Conservation (phyloP, 1,284 basidiomycete genomes). For the Naganishia sp. region DNA sequence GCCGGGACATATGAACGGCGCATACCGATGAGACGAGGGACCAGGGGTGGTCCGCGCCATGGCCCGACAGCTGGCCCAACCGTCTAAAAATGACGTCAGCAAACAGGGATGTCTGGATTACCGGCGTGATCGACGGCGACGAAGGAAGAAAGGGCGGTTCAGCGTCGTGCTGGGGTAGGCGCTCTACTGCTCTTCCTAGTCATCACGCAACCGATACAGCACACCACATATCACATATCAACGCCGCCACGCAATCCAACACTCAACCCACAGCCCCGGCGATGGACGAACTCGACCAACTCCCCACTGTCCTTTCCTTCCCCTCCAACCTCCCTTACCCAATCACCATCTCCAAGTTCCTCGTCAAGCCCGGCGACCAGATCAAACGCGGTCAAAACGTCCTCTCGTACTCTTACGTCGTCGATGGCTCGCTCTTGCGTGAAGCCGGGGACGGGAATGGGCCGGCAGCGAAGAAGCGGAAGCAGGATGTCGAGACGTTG, state of each 20-base stretch:
- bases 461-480: conserved; percentile 30
- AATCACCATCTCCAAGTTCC: conserved; percentile 69
- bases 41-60: not conserved
- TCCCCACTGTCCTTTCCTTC: conserved; percentile 54
- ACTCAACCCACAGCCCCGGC: not conserved
- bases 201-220: not conserved
- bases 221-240: not conserved
- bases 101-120: not conserved
- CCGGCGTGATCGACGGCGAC: not conserved
- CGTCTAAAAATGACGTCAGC: not conserved
- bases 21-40: no score
- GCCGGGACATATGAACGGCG: no score
- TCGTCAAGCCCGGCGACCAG: conserved; percentile 56
- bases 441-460: conserved; percentile 34
- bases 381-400: conserved; percentile 71
- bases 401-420: conserved; percentile 72
- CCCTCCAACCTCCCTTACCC: conserved; percentile 74
- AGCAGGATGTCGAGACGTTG: conserved; percentile 62
- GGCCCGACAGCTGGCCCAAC: not conserved
- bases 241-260: not conserved
- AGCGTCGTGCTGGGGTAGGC: not conserved
- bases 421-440: conserved; percentile 53
- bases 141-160: not conserved
- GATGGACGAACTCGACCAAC: conserved; percentile 30
- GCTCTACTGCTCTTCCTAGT: no score